Evolutionary conservation across 345 rosid genomes (phyloP).

Genomic region (Citrus unshiu): DNA sequence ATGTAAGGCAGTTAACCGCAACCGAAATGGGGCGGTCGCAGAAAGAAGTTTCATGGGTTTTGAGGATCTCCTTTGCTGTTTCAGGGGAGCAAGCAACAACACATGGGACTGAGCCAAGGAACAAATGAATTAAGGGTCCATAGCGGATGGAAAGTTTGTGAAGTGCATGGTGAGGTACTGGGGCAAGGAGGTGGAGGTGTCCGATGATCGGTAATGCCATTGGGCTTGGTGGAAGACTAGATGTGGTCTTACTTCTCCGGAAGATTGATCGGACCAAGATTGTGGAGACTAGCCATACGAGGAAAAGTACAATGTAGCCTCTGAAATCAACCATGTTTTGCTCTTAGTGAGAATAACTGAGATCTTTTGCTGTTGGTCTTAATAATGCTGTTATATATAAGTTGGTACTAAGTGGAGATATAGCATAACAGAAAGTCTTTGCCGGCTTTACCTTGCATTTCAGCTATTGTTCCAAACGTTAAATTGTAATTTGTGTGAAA

Average conservation of each 20-base stretch:
- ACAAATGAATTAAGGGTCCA: slow-evolving; percentile 56
- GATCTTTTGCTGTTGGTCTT: background rate
- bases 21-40: slow-evolving; percentile 30
- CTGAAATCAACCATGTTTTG: slow-evolving; percentile 26
- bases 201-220: slow-evolving; percentile 54
- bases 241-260: slow-evolving; percentile 2
- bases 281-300: slow-evolving; percentile 37
- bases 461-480: background rate
- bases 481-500: background rate
- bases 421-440: background rate
- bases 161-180: slow-evolving; percentile 58
- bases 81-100: slow-evolving; percentile 59
- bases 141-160: slow-evolving; percentile 50
- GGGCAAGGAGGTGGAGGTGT: slow-evolving; percentile 55
- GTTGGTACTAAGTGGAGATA: too few species aligned
- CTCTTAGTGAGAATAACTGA: background rate
- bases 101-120: slow-evolving; percentile 53
- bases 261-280: slow-evolving; percentile 27
- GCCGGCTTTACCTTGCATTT: background rate
- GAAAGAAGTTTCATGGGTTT: slow-evolving; percentile 55
- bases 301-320: slow-evolving; percentile 29
- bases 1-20: slow-evolving; percentile 46
- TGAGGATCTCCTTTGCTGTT: slow-evolving; percentile 55
- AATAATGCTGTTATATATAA: background rate
- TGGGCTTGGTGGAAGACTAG: slow-evolving; percentile 49